These are phyloP conservation scores for Gaeumannomyces sp. DNA, from an alignment of 2,329 filamentous ascomycete genomes.

Conservation along the genomic window DNA sequence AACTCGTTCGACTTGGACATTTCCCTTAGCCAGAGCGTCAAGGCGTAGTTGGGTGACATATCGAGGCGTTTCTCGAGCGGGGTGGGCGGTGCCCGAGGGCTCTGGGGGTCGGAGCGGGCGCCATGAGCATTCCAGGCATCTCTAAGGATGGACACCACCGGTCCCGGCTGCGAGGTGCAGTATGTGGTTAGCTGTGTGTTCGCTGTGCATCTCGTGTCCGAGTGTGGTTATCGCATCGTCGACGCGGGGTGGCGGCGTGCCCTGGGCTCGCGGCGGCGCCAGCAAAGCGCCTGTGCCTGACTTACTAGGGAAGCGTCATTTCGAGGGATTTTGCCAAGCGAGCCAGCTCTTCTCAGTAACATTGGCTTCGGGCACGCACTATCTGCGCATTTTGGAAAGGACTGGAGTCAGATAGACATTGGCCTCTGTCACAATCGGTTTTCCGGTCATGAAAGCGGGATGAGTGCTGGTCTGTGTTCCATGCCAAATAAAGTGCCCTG, in stretches of 20 bases:
- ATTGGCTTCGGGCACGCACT: neutral
- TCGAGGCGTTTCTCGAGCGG: neutral
- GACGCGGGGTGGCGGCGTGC: too few relatives aligned
- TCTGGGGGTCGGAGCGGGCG: too few relatives aligned
- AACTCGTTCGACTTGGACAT: neutral
- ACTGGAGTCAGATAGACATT: neutral
- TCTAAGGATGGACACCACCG: neutral
- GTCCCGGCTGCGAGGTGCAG: neutral
- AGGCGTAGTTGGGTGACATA: neutral
- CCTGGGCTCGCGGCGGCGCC: too few relatives aligned
- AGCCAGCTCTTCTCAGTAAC: neutral
- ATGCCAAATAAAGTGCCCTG: too few relatives aligned
- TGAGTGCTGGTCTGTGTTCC: neutral
- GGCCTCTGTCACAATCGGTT: neutral
- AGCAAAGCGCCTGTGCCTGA: neutral
- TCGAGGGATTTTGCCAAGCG: neutral
- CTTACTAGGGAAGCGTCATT: neutral
- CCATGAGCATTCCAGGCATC: neutral
- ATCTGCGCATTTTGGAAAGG: neutral
- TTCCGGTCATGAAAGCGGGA: neutral
- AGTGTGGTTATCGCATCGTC: neutral
- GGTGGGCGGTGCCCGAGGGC: neutral
- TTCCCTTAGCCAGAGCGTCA: neutral
- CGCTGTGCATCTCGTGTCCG: too few relatives aligned
- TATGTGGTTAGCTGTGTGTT: neutral